These are phyloP conservation scores for Zoysia matrella DNA, from an alignment of 202 grass and related monocot species.

Conservation along the genomic window DNA sequence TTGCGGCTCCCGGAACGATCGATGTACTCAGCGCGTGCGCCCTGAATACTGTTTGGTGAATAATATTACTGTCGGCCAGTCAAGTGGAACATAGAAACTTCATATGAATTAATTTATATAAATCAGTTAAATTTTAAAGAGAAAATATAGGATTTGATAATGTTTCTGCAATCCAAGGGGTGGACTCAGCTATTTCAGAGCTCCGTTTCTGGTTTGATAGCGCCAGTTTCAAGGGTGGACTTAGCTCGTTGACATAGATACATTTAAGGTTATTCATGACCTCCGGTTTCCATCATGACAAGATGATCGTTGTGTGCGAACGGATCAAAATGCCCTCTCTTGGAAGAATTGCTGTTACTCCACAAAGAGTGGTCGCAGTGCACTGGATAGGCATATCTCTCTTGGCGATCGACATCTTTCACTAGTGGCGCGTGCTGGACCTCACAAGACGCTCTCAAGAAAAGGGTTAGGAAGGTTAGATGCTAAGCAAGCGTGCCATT, in stretches of 20 bases:
- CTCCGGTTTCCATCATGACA: background rate
- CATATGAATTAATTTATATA: too few species aligned
- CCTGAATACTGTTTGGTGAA: background rate
- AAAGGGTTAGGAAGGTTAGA: constrained; percentile 10
- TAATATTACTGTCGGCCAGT: too few species aligned
- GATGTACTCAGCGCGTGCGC: background rate
- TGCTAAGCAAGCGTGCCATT: constrained; percentile 57
- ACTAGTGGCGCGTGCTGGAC: constrained; percentile 37
- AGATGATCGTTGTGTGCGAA: background rate
- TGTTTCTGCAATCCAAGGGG: too few species aligned
- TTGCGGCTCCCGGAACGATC: background rate
- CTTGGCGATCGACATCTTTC: constrained; percentile 23
- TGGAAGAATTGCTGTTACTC: background rate
- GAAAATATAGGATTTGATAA: background rate
- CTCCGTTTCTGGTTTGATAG: too few species aligned
- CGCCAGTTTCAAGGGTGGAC: too few species aligned
- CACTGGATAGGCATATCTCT: background rate
- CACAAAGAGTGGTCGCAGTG: background rate
- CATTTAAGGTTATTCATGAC: background rate
- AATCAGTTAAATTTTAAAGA: too few species aligned
- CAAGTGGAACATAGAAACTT: too few species aligned
- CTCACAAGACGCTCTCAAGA: constrained; percentile 34
- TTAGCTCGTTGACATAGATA: background rate
- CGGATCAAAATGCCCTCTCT: background rate
- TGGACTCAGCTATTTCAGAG: too few species aligned